Base-by-base conservation (phyloP, 2,329 filamentous ascomycete species). In the Pyrenochaeta sp. region DNA sequence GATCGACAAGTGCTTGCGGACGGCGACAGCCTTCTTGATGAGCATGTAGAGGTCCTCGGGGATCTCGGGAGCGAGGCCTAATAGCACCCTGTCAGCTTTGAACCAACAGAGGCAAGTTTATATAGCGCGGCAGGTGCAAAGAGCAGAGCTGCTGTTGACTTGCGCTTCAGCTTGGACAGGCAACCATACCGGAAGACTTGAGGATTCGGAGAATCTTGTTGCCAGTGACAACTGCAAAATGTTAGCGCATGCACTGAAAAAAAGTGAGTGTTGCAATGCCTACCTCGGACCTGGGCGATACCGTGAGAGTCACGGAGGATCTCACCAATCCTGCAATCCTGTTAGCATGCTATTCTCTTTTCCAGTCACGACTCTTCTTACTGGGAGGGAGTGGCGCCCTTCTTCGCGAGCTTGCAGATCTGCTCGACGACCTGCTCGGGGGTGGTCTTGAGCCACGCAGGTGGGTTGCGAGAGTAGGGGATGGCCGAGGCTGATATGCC, bases 191-290 rank as follows among this genome's bases (percentile, higher is more conserved):
- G 82, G 86, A 91, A 74, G 90, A 90, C 89, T 97, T 98, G 74
- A 99, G 88, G 84, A 99, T 98, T 82, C 95, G 90, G 78, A 99
- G 92, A 80, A 99, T 97, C 88, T 97, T 96, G 92, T 99, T 99
- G 84, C 95, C 94, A 93, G 71, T 63, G 65, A 68, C 69, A 41
- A 68, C 61, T 53, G 75, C 83, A 72, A 84, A 78, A 20, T 50
- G 45, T 67, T 61, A 68, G 61, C 51, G 27, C 5, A 17, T 51
- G 52, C 43, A 27, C 27, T 36, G 17, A 27, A 5, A 4, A n/a
- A 36, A 21, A 17, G 20, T 40, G 17, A 20, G 32, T 41, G 44
- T 49, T 36, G 51, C 57, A 49, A 12, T 58, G 97, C 92, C 77
- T 62, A 68, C 96, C 85, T 87, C 95, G 96, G 83, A 97, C 94